A percentile compares a stretch with the other conserved stretches of the same genome.
phyloP scores from a whole-genome alignment of 2,329 filamentous ascomycete genomes.

The Apiospora arundinis region DNA sequence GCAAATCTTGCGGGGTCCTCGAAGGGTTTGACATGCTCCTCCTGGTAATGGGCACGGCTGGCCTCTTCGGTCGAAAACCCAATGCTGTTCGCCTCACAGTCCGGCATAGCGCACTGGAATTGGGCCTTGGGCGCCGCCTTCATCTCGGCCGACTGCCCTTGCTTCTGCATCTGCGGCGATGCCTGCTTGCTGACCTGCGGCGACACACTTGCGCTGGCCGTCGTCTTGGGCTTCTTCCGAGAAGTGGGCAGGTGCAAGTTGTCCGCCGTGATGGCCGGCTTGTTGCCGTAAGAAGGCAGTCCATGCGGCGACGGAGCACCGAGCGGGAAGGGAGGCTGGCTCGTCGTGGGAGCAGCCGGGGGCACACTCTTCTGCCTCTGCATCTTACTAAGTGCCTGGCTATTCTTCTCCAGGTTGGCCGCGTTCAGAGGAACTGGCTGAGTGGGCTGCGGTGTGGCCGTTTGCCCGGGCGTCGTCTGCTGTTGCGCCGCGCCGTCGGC shows the following conservation, averaged over 20 bases:
- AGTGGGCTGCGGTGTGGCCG: slow-evolving; percentile 33
- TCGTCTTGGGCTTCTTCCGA: slow-evolving; percentile 61
- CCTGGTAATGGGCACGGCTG: slow-evolving; percentile 58
- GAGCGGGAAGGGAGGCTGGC: slow-evolving; percentile 63
- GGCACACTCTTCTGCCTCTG: slow-evolving; percentile 55
- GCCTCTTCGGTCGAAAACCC: slow-evolving; percentile 63
- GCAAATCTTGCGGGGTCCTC: slow-evolving; percentile 62
- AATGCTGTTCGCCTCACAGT: slow-evolving; percentile 57
- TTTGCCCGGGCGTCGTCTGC: slow-evolving; percentile 37
- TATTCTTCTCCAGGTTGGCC: slow-evolving; percentile 59
- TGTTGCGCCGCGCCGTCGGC: slow-evolving; percentile 34
- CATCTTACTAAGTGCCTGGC: slow-evolving; percentile 54
- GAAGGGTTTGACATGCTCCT: slow-evolving; percentile 64
- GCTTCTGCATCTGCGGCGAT: slow-evolving; percentile 53
- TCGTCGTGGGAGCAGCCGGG: slow-evolving; percentile 62
- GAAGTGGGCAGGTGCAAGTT: slow-evolving; percentile 60
- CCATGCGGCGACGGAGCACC: slow-evolving; percentile 64
- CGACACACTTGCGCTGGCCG: slow-evolving; percentile 51
- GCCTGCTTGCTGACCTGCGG: slow-evolving; percentile 55
- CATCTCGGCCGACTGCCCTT: slow-evolving; percentile 36
- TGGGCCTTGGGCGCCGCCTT: slow-evolving; percentile 48
- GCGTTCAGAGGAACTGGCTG: slow-evolving; percentile 49
- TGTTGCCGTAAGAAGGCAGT: slow-evolving; percentile 61
- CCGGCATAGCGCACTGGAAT: slow-evolving; percentile 58
- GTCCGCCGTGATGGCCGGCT: slow-evolving; percentile 56